phyloP scores from a whole-genome alignment of 164 flowering plant genomes.

The Warburgia ugandensis region DNA sequence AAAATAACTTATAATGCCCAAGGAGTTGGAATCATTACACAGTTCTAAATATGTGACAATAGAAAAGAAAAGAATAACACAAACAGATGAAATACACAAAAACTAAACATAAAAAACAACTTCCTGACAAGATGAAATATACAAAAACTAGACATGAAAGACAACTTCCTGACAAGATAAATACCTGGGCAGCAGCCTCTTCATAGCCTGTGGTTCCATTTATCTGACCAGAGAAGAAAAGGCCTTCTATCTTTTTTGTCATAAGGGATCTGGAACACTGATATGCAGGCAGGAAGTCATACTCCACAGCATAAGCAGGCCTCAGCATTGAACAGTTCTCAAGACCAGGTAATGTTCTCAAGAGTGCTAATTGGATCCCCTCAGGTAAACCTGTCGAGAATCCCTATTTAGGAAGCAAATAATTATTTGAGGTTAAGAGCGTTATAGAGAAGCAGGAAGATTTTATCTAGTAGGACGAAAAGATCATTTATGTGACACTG shows the following conservation, averaged over 20 bases:
- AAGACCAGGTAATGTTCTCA: conserved; percentile 91
- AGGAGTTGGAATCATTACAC: too few species aligned
- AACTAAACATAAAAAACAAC: too few species aligned
- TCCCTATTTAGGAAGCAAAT: conserved; percentile 42
- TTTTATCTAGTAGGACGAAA: background rate
- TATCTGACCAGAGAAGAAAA: conserved; percentile 98
- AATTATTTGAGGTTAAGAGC: conserved; percentile 8
- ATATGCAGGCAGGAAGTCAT: conserved; percentile 92
- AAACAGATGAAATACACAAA: too few species aligned
- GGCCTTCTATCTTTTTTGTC: conserved; percentile 86
- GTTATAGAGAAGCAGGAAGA: background rate
- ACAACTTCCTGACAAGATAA: background rate
- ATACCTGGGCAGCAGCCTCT: conserved; percentile 99
- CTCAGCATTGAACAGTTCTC: conserved; percentile 95
- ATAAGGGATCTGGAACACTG: conserved; percentile 90
- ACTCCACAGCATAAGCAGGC: conserved; percentile 99
- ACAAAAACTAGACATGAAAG: conserved; percentile 1
- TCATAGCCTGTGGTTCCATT: conserved; percentile 99
- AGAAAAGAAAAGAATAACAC: too few species aligned
- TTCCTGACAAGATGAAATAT: too few species aligned
- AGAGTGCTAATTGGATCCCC: conserved; percentile 77
- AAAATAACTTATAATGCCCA: too few species aligned
- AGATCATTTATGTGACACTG: background rate
- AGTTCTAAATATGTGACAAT: too few species aligned
- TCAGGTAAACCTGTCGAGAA: conserved; percentile 98